Evolutionary conservation across 345 rosid genomes (phyloP).

Genomic region (Toxicodendron radicans): DNA sequence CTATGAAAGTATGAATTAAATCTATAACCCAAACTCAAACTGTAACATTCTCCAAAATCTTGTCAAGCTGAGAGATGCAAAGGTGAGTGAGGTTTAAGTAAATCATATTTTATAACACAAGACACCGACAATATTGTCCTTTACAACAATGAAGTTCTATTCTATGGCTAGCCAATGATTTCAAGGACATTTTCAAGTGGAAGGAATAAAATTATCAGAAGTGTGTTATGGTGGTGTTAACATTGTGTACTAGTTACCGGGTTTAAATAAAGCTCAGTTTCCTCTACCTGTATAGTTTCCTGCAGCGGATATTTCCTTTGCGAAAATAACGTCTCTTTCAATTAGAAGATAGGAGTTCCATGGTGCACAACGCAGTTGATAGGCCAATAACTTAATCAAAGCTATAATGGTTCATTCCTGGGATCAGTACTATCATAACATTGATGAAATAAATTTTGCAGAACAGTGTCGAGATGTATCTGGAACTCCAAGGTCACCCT

Average conservation of each 20-base stretch:
- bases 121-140: no score
- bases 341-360: background rate
- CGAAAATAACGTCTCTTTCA: background rate
- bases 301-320: background rate
- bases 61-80: no score
- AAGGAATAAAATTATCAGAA: background rate
- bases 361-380: background rate
- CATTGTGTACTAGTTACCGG: background rate
- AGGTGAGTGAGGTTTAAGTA: no score
- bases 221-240: background rate
- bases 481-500: background rate
- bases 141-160: no score
- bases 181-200: background rate
- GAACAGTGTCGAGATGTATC: background rate
- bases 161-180: background rate
- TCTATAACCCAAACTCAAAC: no score
- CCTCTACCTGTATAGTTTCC: background rate
- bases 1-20: no score
- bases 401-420: background rate
- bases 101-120: no score
- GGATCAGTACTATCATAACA: background rate
- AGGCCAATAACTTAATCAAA: background rate
- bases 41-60: no score
- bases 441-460: background rate
- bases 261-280: background rate